These are phyloP conservation scores for Cladosporium sp. DNA, from an alignment of 2,329 filamentous ascomycete species.

Conservation along the genomic window DNA sequence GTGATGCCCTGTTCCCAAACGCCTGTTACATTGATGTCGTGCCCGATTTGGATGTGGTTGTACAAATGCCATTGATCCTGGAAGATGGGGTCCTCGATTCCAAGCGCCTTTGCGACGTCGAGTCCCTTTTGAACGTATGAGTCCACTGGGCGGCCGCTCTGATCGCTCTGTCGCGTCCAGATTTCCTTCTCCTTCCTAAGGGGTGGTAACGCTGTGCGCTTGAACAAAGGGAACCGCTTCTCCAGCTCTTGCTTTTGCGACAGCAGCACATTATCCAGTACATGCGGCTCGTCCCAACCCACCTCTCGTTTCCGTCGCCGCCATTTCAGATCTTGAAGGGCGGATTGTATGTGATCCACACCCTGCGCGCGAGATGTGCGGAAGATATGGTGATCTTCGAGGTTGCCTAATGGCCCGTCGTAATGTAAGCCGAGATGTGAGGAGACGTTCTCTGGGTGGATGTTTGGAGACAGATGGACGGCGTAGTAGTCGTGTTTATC, in stretches of 20 bases:
- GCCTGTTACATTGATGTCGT: slow-evolving; percentile 94
- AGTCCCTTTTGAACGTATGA: slow-evolving; percentile 55
- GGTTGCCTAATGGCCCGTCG: slow-evolving; percentile 74
- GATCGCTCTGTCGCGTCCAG: slow-evolving; percentile 10
- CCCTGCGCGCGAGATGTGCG: slow-evolving; percentile 57
- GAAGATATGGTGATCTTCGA: slow-evolving; percentile 82
- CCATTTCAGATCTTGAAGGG: slow-evolving; percentile 50
- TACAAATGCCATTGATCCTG: slow-evolving; percentile 91
- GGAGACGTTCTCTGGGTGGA: slow-evolving; percentile 66
- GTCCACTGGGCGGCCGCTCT: slow-evolving; percentile 21
- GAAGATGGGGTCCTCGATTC: slow-evolving; percentile 87
- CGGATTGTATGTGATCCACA: slow-evolving; percentile 43
- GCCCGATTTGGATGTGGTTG: slow-evolving; percentile 74
- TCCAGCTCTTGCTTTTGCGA: slow-evolving; percentile 72
- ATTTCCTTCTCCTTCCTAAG: slow-evolving; percentile 12
- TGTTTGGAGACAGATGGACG: slow-evolving; percentile 68
- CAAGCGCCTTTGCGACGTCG: slow-evolving; percentile 60
- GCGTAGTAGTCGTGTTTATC: slow-evolving; percentile 88
- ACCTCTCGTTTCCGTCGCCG: slow-evolving; percentile 60
- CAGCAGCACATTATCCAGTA: slow-evolving; percentile 70
- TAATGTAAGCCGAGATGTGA: slow-evolving; percentile 68
- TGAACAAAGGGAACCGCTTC: slow-evolving; percentile 53
- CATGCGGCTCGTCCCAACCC: slow-evolving; percentile 44
- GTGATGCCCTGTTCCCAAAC: slow-evolving; percentile 90
- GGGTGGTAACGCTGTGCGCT: slow-evolving; percentile 44